Evolutionary conservation across 768 basidiomycete genomes (phyloP).

Genomic region (Auriscalpium orientale): DNA sequence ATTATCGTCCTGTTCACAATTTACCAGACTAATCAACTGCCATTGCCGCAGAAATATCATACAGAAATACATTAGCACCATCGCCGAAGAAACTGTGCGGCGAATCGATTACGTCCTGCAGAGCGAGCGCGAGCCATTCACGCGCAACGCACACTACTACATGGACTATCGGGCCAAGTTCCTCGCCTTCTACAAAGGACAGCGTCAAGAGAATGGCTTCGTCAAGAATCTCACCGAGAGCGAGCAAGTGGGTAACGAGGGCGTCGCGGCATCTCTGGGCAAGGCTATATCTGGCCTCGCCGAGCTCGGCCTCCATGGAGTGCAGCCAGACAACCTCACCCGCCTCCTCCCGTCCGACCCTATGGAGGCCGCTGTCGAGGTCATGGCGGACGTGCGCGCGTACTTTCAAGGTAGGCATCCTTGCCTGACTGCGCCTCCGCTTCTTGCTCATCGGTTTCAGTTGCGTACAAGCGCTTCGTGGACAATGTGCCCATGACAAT

Average conservation of each 20-base stretch:
- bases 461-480: conserved; percentile 51
- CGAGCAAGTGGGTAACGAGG: not conserved
- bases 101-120: conserved; percentile 7
- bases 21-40: too few relatives aligned
- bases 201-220: conserved; percentile 3
- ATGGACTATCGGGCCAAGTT: conserved; percentile 37
- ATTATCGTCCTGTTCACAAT: too few relatives aligned
- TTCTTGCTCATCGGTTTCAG: conserved; percentile 17
- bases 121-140: conserved; percentile 12
- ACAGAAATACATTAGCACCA: not conserved
- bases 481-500: conserved; percentile 52
- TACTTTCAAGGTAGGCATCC: conserved; percentile 61
- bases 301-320: conserved; percentile 30
- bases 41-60: conserved; percentile 2
- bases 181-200: conserved; percentile 38
- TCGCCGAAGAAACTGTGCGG: not conserved
- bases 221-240: not conserved
- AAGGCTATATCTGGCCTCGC: conserved; percentile 30
- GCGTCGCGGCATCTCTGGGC: conserved; percentile 20
- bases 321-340: conserved; percentile 33
- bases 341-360: conserved; percentile 43
- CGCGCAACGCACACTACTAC: conserved; percentile 19
- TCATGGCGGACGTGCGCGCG: conserved; percentile 67
- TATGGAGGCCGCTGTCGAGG: conserved; percentile 46
- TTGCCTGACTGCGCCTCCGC: not conserved